Conservation (phyloP, 306 rosid species). For the Alnus rubra region DNA sequence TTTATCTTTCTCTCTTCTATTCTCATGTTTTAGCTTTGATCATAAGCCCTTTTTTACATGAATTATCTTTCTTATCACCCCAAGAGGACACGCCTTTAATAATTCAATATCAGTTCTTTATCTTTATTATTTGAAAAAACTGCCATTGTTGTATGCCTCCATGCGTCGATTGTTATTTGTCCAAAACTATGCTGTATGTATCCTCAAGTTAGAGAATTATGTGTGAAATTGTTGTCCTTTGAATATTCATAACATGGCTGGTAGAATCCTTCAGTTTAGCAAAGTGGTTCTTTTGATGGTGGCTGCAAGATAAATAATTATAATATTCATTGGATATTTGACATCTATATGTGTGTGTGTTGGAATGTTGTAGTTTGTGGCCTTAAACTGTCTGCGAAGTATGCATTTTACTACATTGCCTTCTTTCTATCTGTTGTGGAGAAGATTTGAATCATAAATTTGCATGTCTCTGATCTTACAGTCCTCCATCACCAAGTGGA, state of each 20-base stretch:
- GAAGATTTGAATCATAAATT: not conserved
- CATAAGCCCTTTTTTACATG: not conserved
- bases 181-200: not conserved
- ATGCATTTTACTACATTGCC: not conserved
- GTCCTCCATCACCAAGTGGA: not conserved
- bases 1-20: not conserved
- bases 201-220: not conserved
- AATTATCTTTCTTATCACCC: not conserved
- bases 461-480: not conserved
- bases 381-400: not conserved
- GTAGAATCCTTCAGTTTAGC: not conserved
- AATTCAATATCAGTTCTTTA: not conserved
- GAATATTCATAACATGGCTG: not conserved
- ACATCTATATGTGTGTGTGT: not conserved
- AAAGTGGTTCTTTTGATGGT: not conserved
- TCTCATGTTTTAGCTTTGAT: not conserved
- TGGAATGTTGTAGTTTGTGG: not conserved
- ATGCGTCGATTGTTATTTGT: not conserved
- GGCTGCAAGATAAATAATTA: not conserved
- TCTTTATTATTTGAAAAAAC: not conserved
- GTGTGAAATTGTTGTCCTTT: not conserved
- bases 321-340: not conserved
- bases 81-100: not conserved
- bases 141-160: not conserved
- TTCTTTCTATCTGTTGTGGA: not conserved